phyloP scores from a whole-genome alignment of 306 rosid genomes.

The Quercus gilva region DNA sequence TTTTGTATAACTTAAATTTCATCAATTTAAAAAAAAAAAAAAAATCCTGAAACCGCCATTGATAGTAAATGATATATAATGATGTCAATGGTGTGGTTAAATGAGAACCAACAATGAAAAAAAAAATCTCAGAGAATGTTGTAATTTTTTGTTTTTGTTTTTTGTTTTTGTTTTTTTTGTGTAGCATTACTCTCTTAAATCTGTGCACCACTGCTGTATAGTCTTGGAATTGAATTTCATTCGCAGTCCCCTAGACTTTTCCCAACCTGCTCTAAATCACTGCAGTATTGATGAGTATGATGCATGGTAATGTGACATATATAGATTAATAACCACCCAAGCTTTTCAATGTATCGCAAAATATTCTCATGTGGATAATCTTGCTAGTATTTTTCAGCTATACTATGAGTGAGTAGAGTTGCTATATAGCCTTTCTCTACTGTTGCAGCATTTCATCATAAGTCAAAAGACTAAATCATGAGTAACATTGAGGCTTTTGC shows the following conservation, averaged over 20 bases:
- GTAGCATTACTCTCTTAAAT: background rate
- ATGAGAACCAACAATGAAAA: too few species aligned
- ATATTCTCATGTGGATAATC: background rate
- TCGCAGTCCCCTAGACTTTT: background rate
- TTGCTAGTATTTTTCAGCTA: background rate
- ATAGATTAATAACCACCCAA: background rate
- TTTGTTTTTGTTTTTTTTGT: too few species aligned
- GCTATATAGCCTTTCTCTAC: background rate
- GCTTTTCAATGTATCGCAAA: background rate
- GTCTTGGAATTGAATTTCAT: background rate
- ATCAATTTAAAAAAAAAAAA: too few species aligned
- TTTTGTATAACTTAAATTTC: too few species aligned
- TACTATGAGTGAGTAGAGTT: background rate
- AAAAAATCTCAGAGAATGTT: too few species aligned
- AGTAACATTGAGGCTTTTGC: background rate
- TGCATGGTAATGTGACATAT: background rate
- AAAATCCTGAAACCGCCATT: too few species aligned
- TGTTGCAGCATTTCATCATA: background rate
- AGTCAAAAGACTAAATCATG: slow-evolving; percentile 5
- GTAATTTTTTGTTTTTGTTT: too few species aligned
- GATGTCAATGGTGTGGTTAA: too few species aligned
- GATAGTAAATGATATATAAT: too few species aligned
- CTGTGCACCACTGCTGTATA: background rate
- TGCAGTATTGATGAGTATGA: background rate
- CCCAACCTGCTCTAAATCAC: background rate